These are phyloP conservation scores for Fraxinus velutina DNA, from an alignment of 305 asterid species.

Conservation along the genomic window DNA sequence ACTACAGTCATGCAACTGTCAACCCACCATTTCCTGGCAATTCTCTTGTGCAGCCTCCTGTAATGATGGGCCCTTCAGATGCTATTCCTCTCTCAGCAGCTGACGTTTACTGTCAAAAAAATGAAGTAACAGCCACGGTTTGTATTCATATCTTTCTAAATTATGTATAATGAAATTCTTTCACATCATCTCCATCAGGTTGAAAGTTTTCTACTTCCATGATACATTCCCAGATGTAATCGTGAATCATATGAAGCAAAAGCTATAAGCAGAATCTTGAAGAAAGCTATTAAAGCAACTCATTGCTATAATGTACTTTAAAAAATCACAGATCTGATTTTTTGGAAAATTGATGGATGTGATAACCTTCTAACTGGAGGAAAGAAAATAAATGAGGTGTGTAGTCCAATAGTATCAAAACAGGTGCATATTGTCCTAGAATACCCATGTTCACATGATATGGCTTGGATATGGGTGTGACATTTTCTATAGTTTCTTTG, in stretches of 20 bases:
- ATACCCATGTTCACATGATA: neutral
- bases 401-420: neutral
- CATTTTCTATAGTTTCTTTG: neutral
- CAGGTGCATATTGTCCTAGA: neutral
- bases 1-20: conserved; percentile 50
- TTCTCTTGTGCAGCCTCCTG: conserved; percentile 52
- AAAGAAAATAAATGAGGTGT: neutral
- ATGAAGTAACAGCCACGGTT: conserved; percentile 92
- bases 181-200: neutral
- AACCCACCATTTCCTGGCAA: conserved; percentile 58
- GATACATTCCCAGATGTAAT: neutral
- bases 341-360: neutral
- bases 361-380: neutral
- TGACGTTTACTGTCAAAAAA: conserved; percentile 76
- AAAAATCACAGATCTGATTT: neutral
- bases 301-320: neutral
- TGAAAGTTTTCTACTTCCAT: neutral
- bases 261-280: neutral
- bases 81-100: conserved; percentile 57
- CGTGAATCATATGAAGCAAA: neutral
- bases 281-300: neutral
- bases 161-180: neutral
- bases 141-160: conserved; percentile 27
- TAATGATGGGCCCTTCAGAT: conserved; percentile 67
- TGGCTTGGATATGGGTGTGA: neutral